phyloP scores from a whole-genome alignment of 106 monocot species.

The Acorus calamus region DNA sequence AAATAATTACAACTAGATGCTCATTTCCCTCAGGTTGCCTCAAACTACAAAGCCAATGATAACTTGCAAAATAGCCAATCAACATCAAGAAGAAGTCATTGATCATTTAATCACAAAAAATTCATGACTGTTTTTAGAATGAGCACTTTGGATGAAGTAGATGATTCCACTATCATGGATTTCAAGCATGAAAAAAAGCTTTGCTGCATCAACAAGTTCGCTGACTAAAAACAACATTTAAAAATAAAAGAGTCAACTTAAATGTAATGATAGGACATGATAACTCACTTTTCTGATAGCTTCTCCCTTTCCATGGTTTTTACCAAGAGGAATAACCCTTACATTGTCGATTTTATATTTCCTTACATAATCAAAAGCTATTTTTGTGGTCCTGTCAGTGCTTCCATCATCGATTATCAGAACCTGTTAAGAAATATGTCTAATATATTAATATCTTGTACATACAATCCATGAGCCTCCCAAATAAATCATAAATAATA shows the following conservation, averaged over 20 bases:
- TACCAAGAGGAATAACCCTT: slow-evolving; percentile 74
- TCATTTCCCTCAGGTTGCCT: no score
- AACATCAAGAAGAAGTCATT: no score
- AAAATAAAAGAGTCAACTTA: background rate
- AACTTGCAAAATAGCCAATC: no score
- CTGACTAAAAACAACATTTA: background rate
- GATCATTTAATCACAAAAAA: no score
- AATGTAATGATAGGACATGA: slow-evolving; percentile 1
- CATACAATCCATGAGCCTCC: background rate
- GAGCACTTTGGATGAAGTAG: no score
- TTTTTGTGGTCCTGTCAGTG: slow-evolving; percentile 73
- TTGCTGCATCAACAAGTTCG: no score
- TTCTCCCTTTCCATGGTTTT: slow-evolving; percentile 98
- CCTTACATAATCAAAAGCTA: slow-evolving; percentile 82
- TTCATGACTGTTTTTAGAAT: no score
- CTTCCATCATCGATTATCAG: slow-evolving; percentile 98
- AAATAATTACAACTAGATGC: no score
- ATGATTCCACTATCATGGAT: no score
- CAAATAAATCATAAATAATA: background rate
- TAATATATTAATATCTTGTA: background rate
- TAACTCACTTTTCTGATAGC: slow-evolving; percentile 84
- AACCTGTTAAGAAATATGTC: slow-evolving; percentile 31
- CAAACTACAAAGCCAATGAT: no score
- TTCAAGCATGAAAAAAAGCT: no score
- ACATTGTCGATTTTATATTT: slow-evolving; percentile 86